These are phyloP conservation scores for Jamesozyma gamospora DNA, from an alignment of 805 yeast genomes.

Conservation along the genomic window DNA sequence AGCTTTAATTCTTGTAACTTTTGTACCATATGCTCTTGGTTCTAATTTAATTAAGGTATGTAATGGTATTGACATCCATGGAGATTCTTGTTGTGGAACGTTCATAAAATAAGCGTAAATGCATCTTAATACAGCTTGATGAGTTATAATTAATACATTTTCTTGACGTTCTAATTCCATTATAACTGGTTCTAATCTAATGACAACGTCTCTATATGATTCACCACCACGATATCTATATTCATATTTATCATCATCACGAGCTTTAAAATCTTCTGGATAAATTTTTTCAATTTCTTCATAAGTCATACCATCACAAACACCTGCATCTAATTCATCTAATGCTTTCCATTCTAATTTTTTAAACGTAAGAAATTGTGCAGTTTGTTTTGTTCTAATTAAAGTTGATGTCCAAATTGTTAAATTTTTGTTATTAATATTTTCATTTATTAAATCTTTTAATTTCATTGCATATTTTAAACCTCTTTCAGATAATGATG, in stretches of 20 bases:
- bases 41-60: conserved; percentile 91
- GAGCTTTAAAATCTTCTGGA: conserved; percentile 91
- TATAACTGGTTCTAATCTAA: conserved; percentile 90
- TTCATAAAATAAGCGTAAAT: conserved; percentile 97
- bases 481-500: conserved; percentile 76
- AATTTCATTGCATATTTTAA: conserved; percentile 71
- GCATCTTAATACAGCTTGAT: conserved; percentile 94
- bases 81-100: conserved; percentile 93
- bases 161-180: conserved; percentile 98
- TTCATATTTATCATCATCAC: conserved; percentile 93
- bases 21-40: conserved; percentile 87
- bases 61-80: conserved; percentile 98
- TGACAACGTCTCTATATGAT: conserved; percentile 89
- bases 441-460: conserved; percentile 60
- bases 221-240: conserved; percentile 97
- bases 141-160: conserved; percentile 89
- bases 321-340: conserved; percentile 95
- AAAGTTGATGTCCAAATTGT: conserved; percentile 96
- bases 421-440: conserved; percentile 50
- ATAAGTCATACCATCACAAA: conserved; percentile 94
- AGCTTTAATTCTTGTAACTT: conserved; percentile 84
- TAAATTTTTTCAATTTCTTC: conserved; percentile 76
- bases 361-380: conserved; percentile 67
- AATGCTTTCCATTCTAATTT: conserved; percentile 92
- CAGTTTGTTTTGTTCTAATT: conserved; percentile 86